Base-by-base conservation (phyloP, 2,329 filamentous ascomycete species). In the Byssothecium circinans region DNA sequence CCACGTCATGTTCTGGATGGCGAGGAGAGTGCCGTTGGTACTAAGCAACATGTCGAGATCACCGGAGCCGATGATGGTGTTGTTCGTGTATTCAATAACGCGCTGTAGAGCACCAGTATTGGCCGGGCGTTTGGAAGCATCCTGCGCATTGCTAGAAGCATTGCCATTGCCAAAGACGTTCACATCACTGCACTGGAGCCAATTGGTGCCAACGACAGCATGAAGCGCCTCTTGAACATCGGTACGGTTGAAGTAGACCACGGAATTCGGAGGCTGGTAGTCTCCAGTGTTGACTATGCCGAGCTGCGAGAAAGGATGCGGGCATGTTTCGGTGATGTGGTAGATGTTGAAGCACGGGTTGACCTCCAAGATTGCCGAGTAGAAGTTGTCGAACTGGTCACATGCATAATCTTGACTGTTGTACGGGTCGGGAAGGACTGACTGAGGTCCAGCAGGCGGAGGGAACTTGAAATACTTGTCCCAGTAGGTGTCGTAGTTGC, bases 1-100 rank as follows among this genome's bases (percentile, higher is more conserved):
- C 76, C 77, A 80, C 2, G 78, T 81, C 68, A 79, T 74, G 62
- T 81, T 81, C 58, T 81, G 77, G 32, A 81, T 68, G 3, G 75
- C 73, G 17, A 81, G 67, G 4, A 81, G 67, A 0, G 78, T 81
- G 2, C 78, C 78, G 54, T 81, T 79, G 22, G 76, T 77, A 39
- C 69, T 64, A 38, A 81, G 71, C 4, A 78, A 60, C 60, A 75
- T 73, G 60, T 81, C 78, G 14, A 79, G 68, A 44, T 76, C 71
- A 6, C 75, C 78, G 38, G 69, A 73, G 30, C 75, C 74, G 48
- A 81, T 74, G 43, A 81, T 70, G 32, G 74, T 74, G 53, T 79
- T 78, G 62, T 80, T 79, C 3, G 76, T 79, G 37, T 64, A 61
- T 53, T 81, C 78, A 41, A 81, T 79, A 11, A 81, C 76, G 41